Conservation (phyloP, 371 early-diverging fungal species). For the Mucor plumbeus region DNA sequence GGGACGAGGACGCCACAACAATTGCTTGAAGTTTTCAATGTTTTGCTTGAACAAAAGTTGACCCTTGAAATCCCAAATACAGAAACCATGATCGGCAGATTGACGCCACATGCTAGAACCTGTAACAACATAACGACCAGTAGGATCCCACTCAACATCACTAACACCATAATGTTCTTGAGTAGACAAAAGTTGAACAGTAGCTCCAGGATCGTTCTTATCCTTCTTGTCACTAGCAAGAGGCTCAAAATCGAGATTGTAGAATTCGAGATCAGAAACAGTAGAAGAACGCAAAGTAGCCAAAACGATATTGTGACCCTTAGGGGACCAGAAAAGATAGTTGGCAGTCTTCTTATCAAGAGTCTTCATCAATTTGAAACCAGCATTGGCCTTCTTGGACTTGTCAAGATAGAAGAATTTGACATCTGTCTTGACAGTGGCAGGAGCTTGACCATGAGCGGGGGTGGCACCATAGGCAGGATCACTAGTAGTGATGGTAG, state of each 20-base stretch:
- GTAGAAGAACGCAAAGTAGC: slow-evolving; percentile 85
- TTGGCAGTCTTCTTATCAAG: slow-evolving; percentile 82
- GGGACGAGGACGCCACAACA: slow-evolving; percentile 96
- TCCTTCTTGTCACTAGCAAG: slow-evolving; percentile 52
- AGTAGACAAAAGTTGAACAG: slow-evolving; percentile 68
- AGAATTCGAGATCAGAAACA: slow-evolving; percentile 90
- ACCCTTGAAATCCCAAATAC: slow-evolving; percentile 93
- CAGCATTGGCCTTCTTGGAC: slow-evolving; percentile 58
- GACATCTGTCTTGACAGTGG: slow-evolving; percentile 73
- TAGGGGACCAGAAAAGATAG: slow-evolving; percentile 93
- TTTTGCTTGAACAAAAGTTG: slow-evolving; percentile 75
- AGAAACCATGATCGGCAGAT: slow-evolving; percentile 86
- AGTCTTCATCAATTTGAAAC: slow-evolving; percentile 70
- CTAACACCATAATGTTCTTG: slow-evolving; percentile 94
- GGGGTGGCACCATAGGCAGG: slow-evolving; percentile 59
- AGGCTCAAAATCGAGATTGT: slow-evolving; percentile 87
- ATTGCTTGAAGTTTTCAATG: slow-evolving; percentile 88
- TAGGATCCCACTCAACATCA: slow-evolving; percentile 98
- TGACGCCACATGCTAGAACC: slow-evolving; percentile 89
- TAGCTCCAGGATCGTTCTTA: slow-evolving; percentile 56
- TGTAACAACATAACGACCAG: slow-evolving; percentile 91
- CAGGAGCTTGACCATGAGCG: slow-evolving; percentile 51
- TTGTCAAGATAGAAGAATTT: slow-evolving; percentile 83
- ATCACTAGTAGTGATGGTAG: slow-evolving; percentile 80
- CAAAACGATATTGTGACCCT: slow-evolving; percentile 91